Conservation (phyloP, 108 stramenopile genomes). For the Craspedostauros australis region DNA sequence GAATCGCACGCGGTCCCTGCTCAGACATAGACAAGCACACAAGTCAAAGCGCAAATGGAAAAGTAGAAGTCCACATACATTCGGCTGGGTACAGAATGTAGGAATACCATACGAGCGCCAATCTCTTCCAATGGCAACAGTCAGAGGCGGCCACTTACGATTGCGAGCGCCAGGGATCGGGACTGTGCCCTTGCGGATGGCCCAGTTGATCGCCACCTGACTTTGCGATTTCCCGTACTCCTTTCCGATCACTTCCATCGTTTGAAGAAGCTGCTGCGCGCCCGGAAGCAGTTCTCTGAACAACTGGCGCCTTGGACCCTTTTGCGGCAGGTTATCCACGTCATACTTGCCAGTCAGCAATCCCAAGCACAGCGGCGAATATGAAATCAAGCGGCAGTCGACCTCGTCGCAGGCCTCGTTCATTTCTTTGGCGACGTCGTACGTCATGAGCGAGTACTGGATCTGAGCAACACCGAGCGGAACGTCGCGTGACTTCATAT, state of each 20-base stretch:
- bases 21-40: no score
- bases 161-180: slow-evolving; percentile 79
- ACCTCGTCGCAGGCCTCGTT: slow-evolving; percentile 66
- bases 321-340: slow-evolving; percentile 55
- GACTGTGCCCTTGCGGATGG: slow-evolving; percentile 78
- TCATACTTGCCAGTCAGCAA: slow-evolving; percentile 76
- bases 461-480: slow-evolving; percentile 79
- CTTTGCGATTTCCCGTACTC: slow-evolving; percentile 65
- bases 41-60: no score
- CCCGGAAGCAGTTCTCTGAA: slow-evolving; percentile 78
- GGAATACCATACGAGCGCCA: no score
- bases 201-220: slow-evolving; percentile 91
- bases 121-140: no score
- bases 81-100: no score
- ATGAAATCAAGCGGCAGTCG: slow-evolving; percentile 70
- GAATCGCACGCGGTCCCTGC: no score
- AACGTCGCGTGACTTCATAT: slow-evolving; percentile 58
- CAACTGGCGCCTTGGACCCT: slow-evolving; percentile 64
- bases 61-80: no score
- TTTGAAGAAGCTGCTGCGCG: slow-evolving; percentile 51
- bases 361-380: slow-evolving; percentile 75
- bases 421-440: slow-evolving; percentile 47
- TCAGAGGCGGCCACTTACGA: no score
- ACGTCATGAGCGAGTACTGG: slow-evolving; percentile 80
- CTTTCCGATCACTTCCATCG: slow-evolving; percentile 58